phyloP scores from a whole-genome alignment of 345 rosid genomes.

The Salix udensis region DNA sequence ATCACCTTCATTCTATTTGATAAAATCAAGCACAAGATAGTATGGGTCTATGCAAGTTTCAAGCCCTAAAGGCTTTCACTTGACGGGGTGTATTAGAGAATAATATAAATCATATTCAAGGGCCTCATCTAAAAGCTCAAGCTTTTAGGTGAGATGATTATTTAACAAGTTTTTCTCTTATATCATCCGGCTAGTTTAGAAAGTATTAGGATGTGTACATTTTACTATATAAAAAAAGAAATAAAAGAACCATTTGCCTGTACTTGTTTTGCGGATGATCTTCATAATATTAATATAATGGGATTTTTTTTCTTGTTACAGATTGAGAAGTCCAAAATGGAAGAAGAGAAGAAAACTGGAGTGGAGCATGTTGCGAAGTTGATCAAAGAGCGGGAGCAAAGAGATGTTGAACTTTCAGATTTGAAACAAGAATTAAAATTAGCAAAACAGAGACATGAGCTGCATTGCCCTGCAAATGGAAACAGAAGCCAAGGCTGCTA shows the following conservation, averaged over 20 bases:
- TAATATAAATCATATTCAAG: too few relatives aligned
- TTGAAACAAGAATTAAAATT: slow-evolving; percentile 30
- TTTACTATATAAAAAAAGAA: background rate
- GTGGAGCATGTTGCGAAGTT: slow-evolving; percentile 37
- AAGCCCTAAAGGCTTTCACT: too few relatives aligned
- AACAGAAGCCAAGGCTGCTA: slow-evolving; percentile 46
- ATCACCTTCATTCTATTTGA: too few relatives aligned
- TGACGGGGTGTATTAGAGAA: too few relatives aligned
- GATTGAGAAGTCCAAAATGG: slow-evolving; percentile 43
- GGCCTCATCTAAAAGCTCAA: too few relatives aligned
- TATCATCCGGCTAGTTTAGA: background rate
- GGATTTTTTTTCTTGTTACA: slow-evolving; percentile 15
- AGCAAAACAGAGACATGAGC: slow-evolving; percentile 44
- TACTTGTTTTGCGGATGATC: background rate
- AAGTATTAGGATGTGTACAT: background rate
- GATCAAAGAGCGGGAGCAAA: slow-evolving; percentile 37
- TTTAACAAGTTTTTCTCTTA: too few relatives aligned
- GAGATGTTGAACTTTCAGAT: slow-evolving; percentile 18
- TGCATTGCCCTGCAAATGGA: slow-evolving; percentile 48
- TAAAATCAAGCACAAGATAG: too few relatives aligned
- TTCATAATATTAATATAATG: background rate
- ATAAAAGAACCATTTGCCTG: background rate
- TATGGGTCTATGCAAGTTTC: too few relatives aligned
- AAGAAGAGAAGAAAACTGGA: slow-evolving; percentile 41
- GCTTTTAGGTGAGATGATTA: too few relatives aligned